Evolutionary conservation across 257 asterid species (phyloP), one percentile per base, ranked within the genome.

Genomic region (Eucommia ulmoides): DNA sequence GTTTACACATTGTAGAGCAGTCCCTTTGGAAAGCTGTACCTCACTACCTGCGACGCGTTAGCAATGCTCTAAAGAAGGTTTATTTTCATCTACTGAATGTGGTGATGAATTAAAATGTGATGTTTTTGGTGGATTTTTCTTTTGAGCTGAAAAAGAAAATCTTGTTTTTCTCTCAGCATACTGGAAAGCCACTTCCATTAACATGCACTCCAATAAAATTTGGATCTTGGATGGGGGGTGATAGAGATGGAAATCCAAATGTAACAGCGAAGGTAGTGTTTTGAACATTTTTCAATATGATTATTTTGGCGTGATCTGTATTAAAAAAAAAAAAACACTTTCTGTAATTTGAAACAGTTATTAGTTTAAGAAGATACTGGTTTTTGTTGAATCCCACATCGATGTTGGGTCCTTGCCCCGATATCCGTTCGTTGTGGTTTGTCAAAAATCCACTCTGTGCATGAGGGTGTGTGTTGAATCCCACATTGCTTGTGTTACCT

Each of bases 161-260:
- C 12, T 29, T 54, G 33, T 56, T 24, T 51, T 57, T 68, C 23
- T 54, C 61, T 54, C 84, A 89, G 98, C 94, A 85, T 62, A 80
- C 96, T 42, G 96, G 98, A 63, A 80, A 51, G 66, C 81, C 94
- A 45, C 92, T 89, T 58, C 98, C 96, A 46, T 63, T 85, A 82
- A 85, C 94, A 33, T 76, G 94, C 78, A 89, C 98, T 29, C 98
- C 98, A 10, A 89, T 89, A 72, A 85, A 76, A 73, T 89, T 85
- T 75, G 98, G 98, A 33, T 89, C 98, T 24, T 89, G 98, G 96
- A 89, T 85, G 93, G 98, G 98, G n/a, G 98, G 96, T 20, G 98
- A 89, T 72, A 81, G 96, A 60, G 96, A 89, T 74, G 98, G 98
- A 67, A 89, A 89, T 69, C 98, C 96, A 60, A 89, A 82, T 56